Evolutionary conservation across 1,284 basidiomycete genomes (phyloP), one percentile per base, ranked within the genome.

Genomic region (Puccinia hordei): DNA sequence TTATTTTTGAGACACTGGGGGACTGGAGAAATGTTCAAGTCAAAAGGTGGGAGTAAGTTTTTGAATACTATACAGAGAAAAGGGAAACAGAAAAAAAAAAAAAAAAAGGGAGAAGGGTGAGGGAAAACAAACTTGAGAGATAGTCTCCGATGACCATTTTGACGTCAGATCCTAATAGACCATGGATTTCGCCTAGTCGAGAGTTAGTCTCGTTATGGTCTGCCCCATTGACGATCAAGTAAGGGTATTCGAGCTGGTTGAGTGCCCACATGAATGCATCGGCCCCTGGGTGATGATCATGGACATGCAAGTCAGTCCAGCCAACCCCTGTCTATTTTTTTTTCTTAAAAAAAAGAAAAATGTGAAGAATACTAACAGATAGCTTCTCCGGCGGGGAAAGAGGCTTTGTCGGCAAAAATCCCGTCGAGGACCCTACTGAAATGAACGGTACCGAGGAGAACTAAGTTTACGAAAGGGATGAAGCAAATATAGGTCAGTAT

Each of bases 141-240:
- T 79, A 79, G 33, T 79, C 77, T 30, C 77, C 77, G 30, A 79
- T 59, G 24, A 72, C 68, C 77, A 79, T 79, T 38, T 69, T 79
- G 9, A 79, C 77, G 49, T 59, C 55, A 19, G 51, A 27, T 12
- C 65, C 68, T 15, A 79, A n/a, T 27, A 61, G 30, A 9, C 57
- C 22, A 41, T 79, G 38, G 53, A 79, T 69, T 10, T 71, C 51
- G 38, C 77, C 77, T 3, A 79, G 27, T 24, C 77, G 66, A 17
- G 49, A 24, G 53, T 79, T 79, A 1, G 77, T 79, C 27, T 79
- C n/a, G n/a, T 71, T 59, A 30, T 79, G 77, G 57, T 59, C 53
- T 10, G 17, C 33, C 12, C 77, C 77, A 15, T 79, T 49, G 44
- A 79, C 77, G 1, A 79, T 44, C 6, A 79, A 49, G 38, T 72